Percentiles rank a stretch among this genome's conserved stretches.
These are phyloP conservation scores for Paradendryphiella salina DNA, from an alignment of 2,329 filamentous ascomycete genomes.

Conservation along the genomic window DNA sequence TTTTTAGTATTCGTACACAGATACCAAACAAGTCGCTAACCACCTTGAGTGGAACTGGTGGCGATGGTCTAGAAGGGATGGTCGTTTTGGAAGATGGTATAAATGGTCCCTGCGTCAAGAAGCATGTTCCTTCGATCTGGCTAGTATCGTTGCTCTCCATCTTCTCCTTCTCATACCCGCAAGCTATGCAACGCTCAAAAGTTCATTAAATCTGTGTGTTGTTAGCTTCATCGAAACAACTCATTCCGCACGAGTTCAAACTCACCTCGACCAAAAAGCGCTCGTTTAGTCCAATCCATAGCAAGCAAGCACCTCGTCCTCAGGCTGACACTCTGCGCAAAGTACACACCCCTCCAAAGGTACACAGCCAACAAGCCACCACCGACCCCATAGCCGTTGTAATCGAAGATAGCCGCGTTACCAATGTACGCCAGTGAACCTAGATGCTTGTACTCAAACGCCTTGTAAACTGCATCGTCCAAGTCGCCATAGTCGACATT, in stretches of 20 bases:
- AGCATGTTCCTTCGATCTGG: neutral
- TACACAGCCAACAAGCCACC: slow-evolving; percentile 93
- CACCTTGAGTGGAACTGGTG: too few relatives aligned
- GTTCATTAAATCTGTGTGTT: slow-evolving; percentile 25
- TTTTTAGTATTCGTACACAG: too few relatives aligned
- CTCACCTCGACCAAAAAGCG: slow-evolving; percentile 91
- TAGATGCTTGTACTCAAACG: slow-evolving; percentile 91
- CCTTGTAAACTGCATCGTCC: slow-evolving; percentile 88
- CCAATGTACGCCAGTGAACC: slow-evolving; percentile 93
- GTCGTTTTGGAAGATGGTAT: too few relatives aligned
- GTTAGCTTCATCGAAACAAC: slow-evolving; percentile 2
- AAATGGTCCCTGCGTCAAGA: too few relatives aligned
- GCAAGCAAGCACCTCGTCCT: slow-evolving; percentile 84
- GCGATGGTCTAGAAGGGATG: too few relatives aligned
- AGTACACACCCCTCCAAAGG: slow-evolving; percentile 94
- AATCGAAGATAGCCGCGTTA: slow-evolving; percentile 93
- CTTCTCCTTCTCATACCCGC: too few relatives aligned
- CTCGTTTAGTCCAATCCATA: slow-evolving; percentile 99
- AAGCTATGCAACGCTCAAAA: slow-evolving; percentile 14
- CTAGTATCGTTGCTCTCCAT: too few relatives aligned
- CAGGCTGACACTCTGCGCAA: slow-evolving; percentile 94
- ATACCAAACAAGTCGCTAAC: too few relatives aligned
- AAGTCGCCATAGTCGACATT: slow-evolving; percentile 85
- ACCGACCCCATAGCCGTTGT: slow-evolving; percentile 74
- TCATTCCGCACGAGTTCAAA: slow-evolving; percentile 14